Base-by-base conservation (phyloP, 305 asterid genomes). In the Ilex paraguariensis region DNA sequence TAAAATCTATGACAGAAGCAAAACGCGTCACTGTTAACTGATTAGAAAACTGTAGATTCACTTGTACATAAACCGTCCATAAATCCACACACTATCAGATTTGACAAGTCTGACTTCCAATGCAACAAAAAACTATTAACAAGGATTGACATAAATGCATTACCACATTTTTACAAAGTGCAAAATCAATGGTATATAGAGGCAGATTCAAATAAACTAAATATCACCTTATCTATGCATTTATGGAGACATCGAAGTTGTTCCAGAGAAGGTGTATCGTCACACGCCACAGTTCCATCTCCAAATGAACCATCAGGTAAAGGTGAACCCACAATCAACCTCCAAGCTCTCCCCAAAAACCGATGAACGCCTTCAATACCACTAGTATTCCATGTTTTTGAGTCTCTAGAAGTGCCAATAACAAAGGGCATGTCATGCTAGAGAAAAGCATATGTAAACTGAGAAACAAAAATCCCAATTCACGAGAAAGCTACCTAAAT, bases 301-400 rank as follows among this genome's bases (percentile, higher is more conserved):
- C 68, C 82, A 81, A 75, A 87, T 70, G 76, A 63, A 66, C 96
- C 97, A 70, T 80, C 77, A 44, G 79, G 73, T 7, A 79, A 78
- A 55, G 96, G 95, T 58, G 84, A 81, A 66, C 97, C 96, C 59
- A 82, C 96, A 69, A 86, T 57, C 79, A 92, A 78, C 75, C 98
- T 87, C 98, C 98, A 92, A 40, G 82, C 87, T 80, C 98, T 87
- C 46, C 91, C 96, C 65, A 92, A 70, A 71, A 92, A 92, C 62
- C 98, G 95, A 74, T 87, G 92, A 56, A 93, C 97, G 60, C 98
- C 98, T 80, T 92, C 98, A 63, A 92, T 93, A 44, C 98, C 95
- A 80, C 92, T 90, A 15, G 95, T 84, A 75, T 90, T 93, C 98
- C 98, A 93, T 49, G 95, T 87, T 79, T 93, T 93, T 16, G 97